Evolutionary conservation across 129 eudicot species (phyloP), one percentile per base, ranked within the genome.

Genomic region (Heracleum sosnowskyi): DNA sequence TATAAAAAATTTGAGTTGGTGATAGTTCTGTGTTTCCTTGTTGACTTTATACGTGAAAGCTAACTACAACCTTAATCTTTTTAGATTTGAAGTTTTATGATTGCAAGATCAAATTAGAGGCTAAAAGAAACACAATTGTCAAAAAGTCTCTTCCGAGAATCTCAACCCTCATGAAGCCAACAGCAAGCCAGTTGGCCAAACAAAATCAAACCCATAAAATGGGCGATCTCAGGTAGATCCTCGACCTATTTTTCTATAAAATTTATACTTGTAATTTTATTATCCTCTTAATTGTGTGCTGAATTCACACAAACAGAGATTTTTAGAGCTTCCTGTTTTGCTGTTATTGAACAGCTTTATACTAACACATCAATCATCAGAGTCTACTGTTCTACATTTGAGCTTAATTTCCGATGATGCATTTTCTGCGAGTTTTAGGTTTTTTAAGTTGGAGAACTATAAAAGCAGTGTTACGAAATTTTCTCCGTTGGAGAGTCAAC

Each of bases 161-260:
- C 81, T 91, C 98, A 78, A 94, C 98, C 73, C 91, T 95, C 76
- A 95, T 91, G 98, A 91, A 95, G 82, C 98, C 98, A 71, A 95
- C 98, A 60, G 92, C 97, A 36, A 91, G 98, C 89, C 96, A 90
- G 77, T 79, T 95, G 86, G 98, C 98, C 79, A 91, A 90, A 85
- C 98, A 91, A 88, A 91, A 88, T 69, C 89, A 74, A 70, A 86
- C 83, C 44, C 85, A 79, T 55, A 87, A 85, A 84, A 73, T 78
- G 73, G 85, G 77, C 76, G 17, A 81, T 73, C 72, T 78, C 75
- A 95, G 96, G 98, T 94, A 80, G 46, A 64, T 49, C 75, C 69
- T 77, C 69, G 75, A 40, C 15, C 18, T 82, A 7, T 16, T 55
- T 16, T 41, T 49, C 77, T 2, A 24, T 24, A 29, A n/a, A 57